phyloP scores from a whole-genome alignment of 139 green algal genomes.

The Coccomyxa sp. region DNA sequence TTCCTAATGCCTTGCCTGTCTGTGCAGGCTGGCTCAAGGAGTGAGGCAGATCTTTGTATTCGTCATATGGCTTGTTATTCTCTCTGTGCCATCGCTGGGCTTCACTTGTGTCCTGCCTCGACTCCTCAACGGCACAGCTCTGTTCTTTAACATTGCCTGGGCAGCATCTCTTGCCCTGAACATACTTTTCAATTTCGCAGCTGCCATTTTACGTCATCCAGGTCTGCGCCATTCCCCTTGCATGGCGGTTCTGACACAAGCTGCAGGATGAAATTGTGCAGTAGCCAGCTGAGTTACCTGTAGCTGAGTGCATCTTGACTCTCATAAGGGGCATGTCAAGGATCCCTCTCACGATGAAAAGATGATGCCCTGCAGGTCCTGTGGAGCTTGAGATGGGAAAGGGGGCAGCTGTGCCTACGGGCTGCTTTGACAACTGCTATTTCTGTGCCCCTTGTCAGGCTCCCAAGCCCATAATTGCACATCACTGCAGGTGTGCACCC shows the following conservation, averaged over 20 bases:
- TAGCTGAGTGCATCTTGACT: too few relatives aligned
- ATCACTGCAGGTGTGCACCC: constrained; percentile 23
- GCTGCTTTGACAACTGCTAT: constrained; percentile 8
- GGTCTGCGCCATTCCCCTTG: neutral
- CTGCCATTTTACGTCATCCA: neutral
- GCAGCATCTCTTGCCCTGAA: neutral
- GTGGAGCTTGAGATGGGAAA: neutral
- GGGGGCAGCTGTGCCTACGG: neutral
- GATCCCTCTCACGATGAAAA: too few relatives aligned
- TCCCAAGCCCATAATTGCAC: constrained; percentile 13
- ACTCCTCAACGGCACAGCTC: neutral
- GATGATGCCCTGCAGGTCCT: too few relatives aligned
- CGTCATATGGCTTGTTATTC: neutral
- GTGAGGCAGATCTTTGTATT: too few relatives aligned
- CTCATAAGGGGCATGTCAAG: too few relatives aligned
- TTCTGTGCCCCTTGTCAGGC: constrained; percentile 7
- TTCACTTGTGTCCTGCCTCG: neutral
- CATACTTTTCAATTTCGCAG: neutral
- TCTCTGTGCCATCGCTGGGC: neutral
- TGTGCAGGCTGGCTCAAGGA: too few relatives aligned
- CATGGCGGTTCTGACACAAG: neutral
- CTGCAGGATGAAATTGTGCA: too few relatives aligned
- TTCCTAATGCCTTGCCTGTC: too few relatives aligned
- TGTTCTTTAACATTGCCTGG: neutral
- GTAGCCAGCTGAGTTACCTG: too few relatives aligned